Evolutionary conservation across 208 protist species (phyloP), one percentile per base, ranked within the genome.

Genomic region (Wallacemonas collosoma): DNA sequence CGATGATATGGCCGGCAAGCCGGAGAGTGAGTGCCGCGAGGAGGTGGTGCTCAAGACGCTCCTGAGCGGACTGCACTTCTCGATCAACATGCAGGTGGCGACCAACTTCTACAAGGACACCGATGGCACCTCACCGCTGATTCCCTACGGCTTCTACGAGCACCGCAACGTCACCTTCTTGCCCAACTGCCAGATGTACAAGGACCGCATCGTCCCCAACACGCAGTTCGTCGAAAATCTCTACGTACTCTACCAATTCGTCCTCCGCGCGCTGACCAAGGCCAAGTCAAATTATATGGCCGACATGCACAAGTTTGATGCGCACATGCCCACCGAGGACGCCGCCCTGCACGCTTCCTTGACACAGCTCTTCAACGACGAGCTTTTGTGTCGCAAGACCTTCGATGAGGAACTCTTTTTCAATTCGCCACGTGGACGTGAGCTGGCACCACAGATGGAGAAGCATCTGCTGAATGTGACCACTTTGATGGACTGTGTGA

Each of bases 401-500:
- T 97, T 97, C 81, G 86, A 97, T 68, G 94, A 97, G 66, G 72
- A 72, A 35, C 63, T 73, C 5, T 95, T 96, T 69, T 76, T 97
- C 12, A 74, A 86, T 51, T 89, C 85, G 2, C 84, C 84, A 45
- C 80, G 82, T 14, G 88, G 76, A 9, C 60, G 67, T 40, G 57
- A 80, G 26, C 77, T 94, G 26, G 76, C 91, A 15, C 82, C 83
- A 2, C 76, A 91, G 81, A 96, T 98, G 78, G 90, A 88, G 73
- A 43, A 35, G 6, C 83, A 91, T 58, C 84, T 97, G 75, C 54
- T 74, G 1, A 98, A 98, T 63, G 86, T 97, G 14, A 93, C 88
- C 41, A 82, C 44, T 15, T 62, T 97, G 48, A 96, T 98, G 90
- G 91, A 98, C 72, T 98, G 94, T 72, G 90, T 98, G 11, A 86